A percentile compares a stretch with the other conserved stretches of the same genome.
These are phyloP conservation scores for Salvia miltiorrhiza DNA, from an alignment of 257 asterid genomes.

Conservation along the genomic window DNA sequence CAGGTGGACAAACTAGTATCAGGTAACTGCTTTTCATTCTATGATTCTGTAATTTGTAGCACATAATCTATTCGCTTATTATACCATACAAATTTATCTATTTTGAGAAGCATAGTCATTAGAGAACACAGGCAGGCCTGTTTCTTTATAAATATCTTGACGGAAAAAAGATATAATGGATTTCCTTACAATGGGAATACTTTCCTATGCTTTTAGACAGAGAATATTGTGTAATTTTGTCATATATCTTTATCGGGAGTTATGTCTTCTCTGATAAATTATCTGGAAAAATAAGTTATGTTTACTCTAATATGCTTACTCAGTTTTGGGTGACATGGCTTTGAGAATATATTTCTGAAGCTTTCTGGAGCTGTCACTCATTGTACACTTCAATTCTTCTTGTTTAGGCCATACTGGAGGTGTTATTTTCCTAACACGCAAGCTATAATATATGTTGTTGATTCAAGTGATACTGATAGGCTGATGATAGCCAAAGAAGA, in stretches of 20 bases:
- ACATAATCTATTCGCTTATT: not conserved
- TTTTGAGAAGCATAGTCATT: not conserved
- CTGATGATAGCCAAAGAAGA: constrained; percentile 90
- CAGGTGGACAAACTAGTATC: constrained; percentile 99
- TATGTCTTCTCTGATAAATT: not conserved
- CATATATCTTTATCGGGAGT: not conserved
- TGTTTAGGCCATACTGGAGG: constrained; percentile 90
- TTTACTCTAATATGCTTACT: not conserved
- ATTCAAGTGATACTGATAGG: constrained; percentile 98
- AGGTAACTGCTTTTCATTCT: constrained; percentile 44
- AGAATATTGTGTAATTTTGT: not conserved
- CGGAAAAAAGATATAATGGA: not conserved
- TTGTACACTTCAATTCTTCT: not conserved
- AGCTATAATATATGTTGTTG: constrained; percentile 96
- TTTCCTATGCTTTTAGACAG: not conserved
- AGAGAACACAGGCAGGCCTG: not conserved
- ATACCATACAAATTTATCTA: not conserved
- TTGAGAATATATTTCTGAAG: not conserved
- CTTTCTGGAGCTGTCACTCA: not conserved
- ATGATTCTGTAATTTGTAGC: constrained; percentile 23
- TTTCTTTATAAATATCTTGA: not conserved
- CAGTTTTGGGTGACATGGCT: not conserved
- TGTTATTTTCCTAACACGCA: constrained; percentile 97
- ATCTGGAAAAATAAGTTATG: not conserved
- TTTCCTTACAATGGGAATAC: not conserved